Evolutionary conservation across 768 basidiomycete genomes (phyloP), one percentile per base, ranked within the genome.

Genomic region (Hericium rajendrae): DNA sequence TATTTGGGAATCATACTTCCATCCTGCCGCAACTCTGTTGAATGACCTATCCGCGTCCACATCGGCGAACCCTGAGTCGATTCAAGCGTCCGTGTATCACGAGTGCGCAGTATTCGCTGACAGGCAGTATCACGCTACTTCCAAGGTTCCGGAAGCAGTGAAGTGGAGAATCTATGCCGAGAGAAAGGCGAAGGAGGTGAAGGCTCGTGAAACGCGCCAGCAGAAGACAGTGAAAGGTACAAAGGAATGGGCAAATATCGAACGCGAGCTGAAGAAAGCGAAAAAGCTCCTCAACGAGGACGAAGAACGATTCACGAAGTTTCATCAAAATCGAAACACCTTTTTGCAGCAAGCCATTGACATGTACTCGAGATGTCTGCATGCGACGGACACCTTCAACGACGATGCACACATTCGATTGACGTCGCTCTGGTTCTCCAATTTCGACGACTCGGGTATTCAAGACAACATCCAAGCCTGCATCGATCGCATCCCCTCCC

Each of bases 91-190:
- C 10, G 78, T 94, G 37, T 91, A 81, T 67, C 83, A 86, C 59
- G 80, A 89, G 63, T 97, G 83, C 67, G 97, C 95, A 0, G 76
- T 79, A 24, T 98, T 98, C 65, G 90, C 94, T 0, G 93, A 98
- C 64, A 76, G 78, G 12, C 94, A 98, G 65, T 94, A 90, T 66
- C 81, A 86, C 59, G 74, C 81, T 2, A 80, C 88, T 38, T 68
- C 78, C 16, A 79, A 82, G 59, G 86, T 89, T 0, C 80, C 87
- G 0, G 91, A 91, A 60, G 78, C 79, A 0, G 66, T 86, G 12
- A 76, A 88, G 46, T 81, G 83, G 72, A 85, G 83, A 62, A 71
- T 84, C 0, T 91, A 92, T 64, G 74, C 80, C 4, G 84, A 87
- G 28, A 82, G 88, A 52, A 91, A 91, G 70, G 74, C 68, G 22